Conservation (phyloP, 495 filamentous ascomycete genomes). For the Parmelia sp. region DNA sequence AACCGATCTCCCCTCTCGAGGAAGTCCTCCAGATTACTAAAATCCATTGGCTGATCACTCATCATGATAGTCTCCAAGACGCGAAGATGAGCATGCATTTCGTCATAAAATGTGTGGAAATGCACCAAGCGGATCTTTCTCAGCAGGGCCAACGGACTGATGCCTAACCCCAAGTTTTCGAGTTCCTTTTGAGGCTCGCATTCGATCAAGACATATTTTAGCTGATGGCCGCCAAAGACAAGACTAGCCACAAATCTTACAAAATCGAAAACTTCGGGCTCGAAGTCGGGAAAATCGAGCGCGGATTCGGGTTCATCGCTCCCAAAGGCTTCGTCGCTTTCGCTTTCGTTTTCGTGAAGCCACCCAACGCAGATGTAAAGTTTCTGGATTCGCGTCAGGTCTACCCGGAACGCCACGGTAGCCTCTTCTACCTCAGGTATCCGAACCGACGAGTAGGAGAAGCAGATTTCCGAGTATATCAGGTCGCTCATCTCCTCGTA, state of each 20-base stretch:
- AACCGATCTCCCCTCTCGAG: not conserved
- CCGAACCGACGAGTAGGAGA: not conserved
- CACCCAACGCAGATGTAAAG: not conserved
- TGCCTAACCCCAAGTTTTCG: not conserved
- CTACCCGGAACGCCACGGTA: not conserved
- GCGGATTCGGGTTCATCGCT: too few species aligned
- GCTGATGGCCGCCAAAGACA: not conserved
- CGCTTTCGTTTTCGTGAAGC: not conserved
- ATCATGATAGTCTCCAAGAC: not conserved
- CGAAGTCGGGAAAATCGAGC: not conserved
- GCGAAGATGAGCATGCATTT: not conserved
- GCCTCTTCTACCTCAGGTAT: not conserved
- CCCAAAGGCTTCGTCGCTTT: too few species aligned
- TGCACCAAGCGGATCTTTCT: not conserved
- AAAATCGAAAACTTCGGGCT: not conserved
- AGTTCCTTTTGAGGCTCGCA: not conserved
- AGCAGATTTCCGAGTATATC: not conserved
- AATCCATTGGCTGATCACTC: not conserved
- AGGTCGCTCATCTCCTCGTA: not conserved
- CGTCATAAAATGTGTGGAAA: not conserved
- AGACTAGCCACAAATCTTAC: not conserved
- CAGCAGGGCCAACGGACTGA: not conserved
- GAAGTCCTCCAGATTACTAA: not conserved
- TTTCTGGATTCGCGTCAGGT: not conserved
- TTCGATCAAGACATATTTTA: not conserved